Evolutionary conservation across 345 rosid genomes (phyloP), one percentile per base, ranked within the genome.

Genomic region (Clausena lansium): DNA sequence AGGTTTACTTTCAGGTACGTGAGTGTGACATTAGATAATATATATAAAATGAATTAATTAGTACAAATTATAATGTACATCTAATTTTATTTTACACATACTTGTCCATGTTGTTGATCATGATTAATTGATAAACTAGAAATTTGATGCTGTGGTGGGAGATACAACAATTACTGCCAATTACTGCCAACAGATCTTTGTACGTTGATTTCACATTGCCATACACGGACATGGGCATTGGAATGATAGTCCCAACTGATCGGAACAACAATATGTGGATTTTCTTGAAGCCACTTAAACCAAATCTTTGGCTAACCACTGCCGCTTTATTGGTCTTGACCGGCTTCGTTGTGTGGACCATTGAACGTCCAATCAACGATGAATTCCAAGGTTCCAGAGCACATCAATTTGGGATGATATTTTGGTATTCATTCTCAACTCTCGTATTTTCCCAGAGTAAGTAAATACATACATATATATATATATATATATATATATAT

Each of bases 201-300:
- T 77, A 78, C 2, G 92, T 85, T 32, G 90, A 88, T 55, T 88
- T 88, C 80, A 54, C 90, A 22, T 84, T 84, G 68, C 88, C 91
- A 20, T 88, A 83, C 71, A 65, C 68, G 10, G 63, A 77, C 41
- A 63, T 66, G 27, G 82, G 82, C 7, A 45, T 78, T 2, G 83
- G 71, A 13, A 75, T 84, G 65, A 76, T 78, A 50, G 74, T 75
- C 7, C 9, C 71, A 2, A 81, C 73, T 36, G 78, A 71, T 5
- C 22, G 17, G 22, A 64, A 32, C 33, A 77, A 80, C 36, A 73
- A 69, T 58, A 74, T 77, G 36, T 50, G 68, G 79, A 72, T 79
- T 38, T 83, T 87, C 50, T 57, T 79, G 52, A 78, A 1, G 72
- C 84, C 86, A 20, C 66, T 85, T 52, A 74, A 59, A 2, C 10